phyloP scores from a whole-genome alignment of 2,329 filamentous ascomycete species.

The Mollisia scopiformis region DNA sequence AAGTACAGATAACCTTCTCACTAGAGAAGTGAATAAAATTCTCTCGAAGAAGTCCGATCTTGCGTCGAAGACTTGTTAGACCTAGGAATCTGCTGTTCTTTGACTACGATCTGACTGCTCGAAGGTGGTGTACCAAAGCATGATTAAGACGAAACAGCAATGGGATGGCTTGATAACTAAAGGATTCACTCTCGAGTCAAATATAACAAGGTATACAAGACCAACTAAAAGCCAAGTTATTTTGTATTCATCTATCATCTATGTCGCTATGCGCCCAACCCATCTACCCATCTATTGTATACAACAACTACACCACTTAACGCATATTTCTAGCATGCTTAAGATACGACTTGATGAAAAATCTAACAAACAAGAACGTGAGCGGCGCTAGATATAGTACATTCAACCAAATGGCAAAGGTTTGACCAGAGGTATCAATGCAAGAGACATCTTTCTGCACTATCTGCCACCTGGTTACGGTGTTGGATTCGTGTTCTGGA shows the following conservation, averaged over 20 bases:
- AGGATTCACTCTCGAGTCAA: too few species aligned
- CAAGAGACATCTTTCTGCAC: slow-evolving; percentile 60
- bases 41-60: too few species aligned
- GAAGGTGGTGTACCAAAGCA: too few species aligned
- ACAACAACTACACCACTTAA: neutral
- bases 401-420: slow-evolving; percentile 71
- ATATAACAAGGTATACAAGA: neutral
- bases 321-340: slow-evolving; percentile 26
- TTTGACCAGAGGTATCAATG: slow-evolving; percentile 70
- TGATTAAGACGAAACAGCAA: too few species aligned
- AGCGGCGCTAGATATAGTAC: slow-evolving; percentile 68
- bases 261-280: neutral
- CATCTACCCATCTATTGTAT: neutral
- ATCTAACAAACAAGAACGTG: slow-evolving; percentile 68
- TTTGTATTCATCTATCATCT: neutral
- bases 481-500: neutral
- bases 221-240: neutral
- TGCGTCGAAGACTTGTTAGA: too few species aligned
- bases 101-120: too few species aligned
- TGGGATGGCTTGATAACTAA: too few species aligned
- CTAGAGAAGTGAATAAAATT: too few species aligned
- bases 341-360: slow-evolving; percentile 69
- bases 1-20: too few species aligned
- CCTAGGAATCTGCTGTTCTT: too few species aligned
- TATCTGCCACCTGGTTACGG: slow-evolving; percentile 29